These are phyloP conservation scores for Aurinia saxatilis DNA, from an alignment of 345 rosid species.

Conservation along the genomic window DNA sequence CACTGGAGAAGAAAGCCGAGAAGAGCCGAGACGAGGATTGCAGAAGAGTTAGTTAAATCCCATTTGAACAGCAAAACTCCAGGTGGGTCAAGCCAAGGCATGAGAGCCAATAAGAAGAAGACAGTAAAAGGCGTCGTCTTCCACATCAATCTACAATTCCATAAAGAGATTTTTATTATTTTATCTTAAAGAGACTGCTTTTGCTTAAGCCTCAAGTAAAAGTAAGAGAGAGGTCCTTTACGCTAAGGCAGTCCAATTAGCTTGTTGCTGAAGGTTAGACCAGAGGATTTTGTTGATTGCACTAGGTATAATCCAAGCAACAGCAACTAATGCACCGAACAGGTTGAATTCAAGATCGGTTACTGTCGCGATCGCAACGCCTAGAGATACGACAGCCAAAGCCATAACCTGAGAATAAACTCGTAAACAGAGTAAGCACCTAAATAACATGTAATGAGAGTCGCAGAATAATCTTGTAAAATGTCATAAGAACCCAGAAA, in stretches of 20 bases:
- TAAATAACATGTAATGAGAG: neutral
- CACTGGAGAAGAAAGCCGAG: slow-evolving; percentile 92
- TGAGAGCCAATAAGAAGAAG: slow-evolving; percentile 68
- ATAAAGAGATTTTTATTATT: neutral
- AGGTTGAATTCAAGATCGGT: slow-evolving; percentile 80
- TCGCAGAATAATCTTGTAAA: neutral
- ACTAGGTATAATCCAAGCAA: slow-evolving; percentile 89
- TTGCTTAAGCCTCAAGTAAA: slow-evolving; percentile 11
- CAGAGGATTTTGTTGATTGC: slow-evolving; percentile 84
- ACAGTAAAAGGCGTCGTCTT: slow-evolving; percentile 86
- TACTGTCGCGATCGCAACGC: slow-evolving; percentile 85
- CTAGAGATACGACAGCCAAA: slow-evolving; percentile 60
- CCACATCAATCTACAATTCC: slow-evolving; percentile 79
- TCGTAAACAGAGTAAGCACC: slow-evolving; percentile 21
- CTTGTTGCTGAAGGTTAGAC: slow-evolving; percentile 87
- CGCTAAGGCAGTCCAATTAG: slow-evolving; percentile 96
- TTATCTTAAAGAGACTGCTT: neutral
- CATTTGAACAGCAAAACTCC: slow-evolving; percentile 70
- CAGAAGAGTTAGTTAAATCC: slow-evolving; percentile 58
- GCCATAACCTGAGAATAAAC: slow-evolving; percentile 54
- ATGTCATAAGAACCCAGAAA: neutral
- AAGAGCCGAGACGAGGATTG: slow-evolving; percentile 66
- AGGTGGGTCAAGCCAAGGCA: slow-evolving; percentile 98
- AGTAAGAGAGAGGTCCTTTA: slow-evolving; percentile 22
- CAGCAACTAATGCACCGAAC: slow-evolving; percentile 73